Base-by-base conservation (phyloP, 2,329 filamentous ascomycete species). In the Laburnicola sp. region DNA sequence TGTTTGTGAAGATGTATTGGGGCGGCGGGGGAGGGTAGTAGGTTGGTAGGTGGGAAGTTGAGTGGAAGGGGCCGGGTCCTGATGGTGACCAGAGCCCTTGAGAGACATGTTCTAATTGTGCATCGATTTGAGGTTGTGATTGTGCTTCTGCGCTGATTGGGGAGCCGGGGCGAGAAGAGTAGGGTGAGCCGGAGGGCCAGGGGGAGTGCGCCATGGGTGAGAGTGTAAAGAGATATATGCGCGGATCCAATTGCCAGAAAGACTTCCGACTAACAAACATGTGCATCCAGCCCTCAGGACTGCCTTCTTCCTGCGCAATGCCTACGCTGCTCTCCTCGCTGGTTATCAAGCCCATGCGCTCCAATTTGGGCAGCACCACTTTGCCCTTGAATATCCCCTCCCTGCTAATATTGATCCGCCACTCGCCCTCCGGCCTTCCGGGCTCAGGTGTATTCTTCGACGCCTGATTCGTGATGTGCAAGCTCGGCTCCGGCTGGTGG, bases 161-260 rank as follows among this genome's bases (percentile, higher is more conserved):
- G 5, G 81, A 83, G 1, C 74, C 69, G 25, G 80, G 76, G 41
- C 81, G 73, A 11, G 78, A 82, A 23, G 73, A 68, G 51, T 76
- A 76, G 1, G 83, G 80, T 6, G 81, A 81, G 46, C 76, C 66
- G 7, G 73, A 71, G 1, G 78, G 77, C 40, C 77, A 80, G 0
- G 77, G 76, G 2, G 80, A 79, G 36, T 76, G 71, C 26, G 71
- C 66, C 34, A 77, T 77, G 0, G 88, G 89, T 41, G 87, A 84
- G 26, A 93, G 79, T 0, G 89, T 91, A 75, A 96, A 96, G 40
- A 97, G 83, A 68, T 96, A 97, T 44, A 96, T 81, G 4, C 90
- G 83, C 0, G 89, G 84, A 36, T 95, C 91, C 2, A 94, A 81
- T 75, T 97, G 94, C 94, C 94, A 99, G 74, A 97, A 99, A 64